phyloP scores from a whole-genome alignment of 1,284 basidiomycete species.

The Uromyces viciae-fabae region DNA sequence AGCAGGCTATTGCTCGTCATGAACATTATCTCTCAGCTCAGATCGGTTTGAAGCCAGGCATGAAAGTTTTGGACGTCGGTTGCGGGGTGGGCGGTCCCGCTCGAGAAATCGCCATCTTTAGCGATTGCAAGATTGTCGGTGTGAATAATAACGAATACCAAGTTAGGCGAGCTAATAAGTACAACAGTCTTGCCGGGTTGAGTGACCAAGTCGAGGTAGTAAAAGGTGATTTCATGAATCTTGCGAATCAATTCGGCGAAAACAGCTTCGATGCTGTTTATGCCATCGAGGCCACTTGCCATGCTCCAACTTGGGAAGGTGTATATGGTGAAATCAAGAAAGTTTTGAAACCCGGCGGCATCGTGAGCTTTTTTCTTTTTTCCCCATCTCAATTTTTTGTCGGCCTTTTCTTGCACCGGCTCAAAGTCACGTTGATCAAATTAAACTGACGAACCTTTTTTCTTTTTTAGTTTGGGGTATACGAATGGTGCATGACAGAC shows the following conservation, averaged over 20 bases:
- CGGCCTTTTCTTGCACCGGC: too few species aligned
- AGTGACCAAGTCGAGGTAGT: conserved; percentile 74
- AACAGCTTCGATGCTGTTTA: conserved; percentile 45
- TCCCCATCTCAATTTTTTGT: background rate
- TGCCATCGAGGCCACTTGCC: conserved; percentile 45
- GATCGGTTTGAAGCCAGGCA: conserved; percentile 76
- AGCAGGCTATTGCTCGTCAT: conserved; percentile 77
- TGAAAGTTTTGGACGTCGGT: conserved; percentile 95
- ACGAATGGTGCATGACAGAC: conserved; percentile 99
- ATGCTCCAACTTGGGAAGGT: conserved; percentile 39
- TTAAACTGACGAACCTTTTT: conserved; percentile 14
- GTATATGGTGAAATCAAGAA: conserved; percentile 42
- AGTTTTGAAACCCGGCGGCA: conserved; percentile 42
- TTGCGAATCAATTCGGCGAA: conserved; percentile 37
- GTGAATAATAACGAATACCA: conserved; percentile 98
- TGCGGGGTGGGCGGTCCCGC: conserved; percentile 98
- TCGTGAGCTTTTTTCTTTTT: background rate
- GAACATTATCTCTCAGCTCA: conserved; percentile 93
- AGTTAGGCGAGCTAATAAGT: conserved; percentile 74
- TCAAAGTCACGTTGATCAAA: background rate
- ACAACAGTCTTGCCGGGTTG: conserved; percentile 75
- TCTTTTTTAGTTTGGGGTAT: conserved; percentile 75
- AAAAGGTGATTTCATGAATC: conserved; percentile 56
- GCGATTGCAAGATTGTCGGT: conserved; percentile 82
- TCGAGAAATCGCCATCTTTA: conserved; percentile 86